Percentiles rank a stretch among this genome's conserved stretches.
Conservation (phyloP, 2,329 filamentous ascomycete genomes). For the Septoria linicola region DNA sequence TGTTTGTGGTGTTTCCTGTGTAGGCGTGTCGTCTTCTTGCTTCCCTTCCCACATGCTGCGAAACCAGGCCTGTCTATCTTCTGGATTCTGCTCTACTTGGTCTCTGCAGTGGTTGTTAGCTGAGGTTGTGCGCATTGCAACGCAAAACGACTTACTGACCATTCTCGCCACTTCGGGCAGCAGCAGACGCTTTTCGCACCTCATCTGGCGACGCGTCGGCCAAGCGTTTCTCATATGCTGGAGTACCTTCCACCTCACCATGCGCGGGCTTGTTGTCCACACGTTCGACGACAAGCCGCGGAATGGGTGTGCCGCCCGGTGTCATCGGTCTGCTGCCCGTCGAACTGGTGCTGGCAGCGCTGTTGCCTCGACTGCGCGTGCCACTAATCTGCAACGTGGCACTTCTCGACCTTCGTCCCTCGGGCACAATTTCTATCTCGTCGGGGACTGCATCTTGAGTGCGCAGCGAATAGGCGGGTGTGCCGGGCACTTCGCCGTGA, state of each 20-base stretch:
- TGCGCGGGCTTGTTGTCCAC: constrained; percentile 58
- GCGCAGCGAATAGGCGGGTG: constrained; percentile 58
- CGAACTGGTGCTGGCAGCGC: constrained; percentile 40
- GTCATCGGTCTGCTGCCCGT: constrained; percentile 46
- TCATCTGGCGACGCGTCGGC: constrained; percentile 61
- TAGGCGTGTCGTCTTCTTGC: constrained; percentile 19
- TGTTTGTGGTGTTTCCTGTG: constrained; percentile 13
- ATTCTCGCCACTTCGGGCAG: constrained; percentile 52
- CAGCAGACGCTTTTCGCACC: constrained; percentile 50
- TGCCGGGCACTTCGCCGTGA: constrained; percentile 63
- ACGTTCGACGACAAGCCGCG: constrained; percentile 61
- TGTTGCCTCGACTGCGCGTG: constrained; percentile 33
- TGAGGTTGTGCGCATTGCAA: background rate
- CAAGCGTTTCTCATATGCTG: constrained; percentile 55
- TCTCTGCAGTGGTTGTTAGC: constrained; percentile 36
- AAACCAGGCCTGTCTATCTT: constrained; percentile 37
- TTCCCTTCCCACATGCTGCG: constrained; percentile 36
- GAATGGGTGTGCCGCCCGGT: constrained; percentile 55
- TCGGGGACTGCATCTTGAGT: constrained; percentile 62
- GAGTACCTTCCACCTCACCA: constrained; percentile 62
- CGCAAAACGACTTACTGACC: constrained; percentile 53
- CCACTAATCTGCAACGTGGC: constrained; percentile 34
- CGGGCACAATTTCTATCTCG: constrained; percentile 59
- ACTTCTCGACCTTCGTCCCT: constrained; percentile 44
- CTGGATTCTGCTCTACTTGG: constrained; percentile 28